These are phyloP conservation scores for Pseudonectria buxi DNA, from an alignment of 2,329 filamentous ascomycete genomes.

Conservation along the genomic window DNA sequence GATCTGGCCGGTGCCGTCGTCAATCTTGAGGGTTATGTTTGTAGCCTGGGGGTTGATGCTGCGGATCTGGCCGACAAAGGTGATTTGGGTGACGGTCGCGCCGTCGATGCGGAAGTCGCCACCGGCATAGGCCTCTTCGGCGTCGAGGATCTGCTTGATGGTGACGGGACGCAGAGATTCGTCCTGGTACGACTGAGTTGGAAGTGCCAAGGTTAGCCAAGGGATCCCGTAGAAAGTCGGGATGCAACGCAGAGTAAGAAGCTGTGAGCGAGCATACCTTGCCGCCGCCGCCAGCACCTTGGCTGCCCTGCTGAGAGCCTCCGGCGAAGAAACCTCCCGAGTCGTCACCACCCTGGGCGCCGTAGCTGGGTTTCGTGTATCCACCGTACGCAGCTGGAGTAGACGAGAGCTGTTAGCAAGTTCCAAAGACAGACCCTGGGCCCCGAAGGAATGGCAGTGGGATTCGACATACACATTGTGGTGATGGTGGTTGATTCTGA, in stretches of 20 bases:
- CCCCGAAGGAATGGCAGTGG: too few species aligned
- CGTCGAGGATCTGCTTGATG: constrained; percentile 87
- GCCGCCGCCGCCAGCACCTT: constrained; percentile 32
- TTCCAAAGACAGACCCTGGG: too few species aligned
- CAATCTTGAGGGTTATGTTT: constrained; percentile 85
- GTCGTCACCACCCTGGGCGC: constrained; percentile 51
- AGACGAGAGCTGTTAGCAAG: constrained; percentile 8
- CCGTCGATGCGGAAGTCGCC: constrained; percentile 81
- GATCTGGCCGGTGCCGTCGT: constrained; percentile 88
- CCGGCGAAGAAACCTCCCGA: constrained; percentile 56
- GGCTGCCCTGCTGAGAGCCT: constrained; percentile 55
- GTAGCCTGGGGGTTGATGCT: constrained; percentile 80
- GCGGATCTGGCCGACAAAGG: constrained; percentile 86
- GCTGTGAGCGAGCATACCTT: constrained; percentile 30
- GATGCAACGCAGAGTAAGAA: neutral
- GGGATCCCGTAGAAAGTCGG: neutral
- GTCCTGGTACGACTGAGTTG: constrained; percentile 55
- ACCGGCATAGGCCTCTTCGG: constrained; percentile 64
- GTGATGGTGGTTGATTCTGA: constrained; percentile 11
- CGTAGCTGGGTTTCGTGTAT: constrained; percentile 41
- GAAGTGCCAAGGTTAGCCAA: constrained; percentile 8
- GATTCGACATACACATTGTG: constrained; percentile 28
- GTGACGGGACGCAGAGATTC: constrained; percentile 90
- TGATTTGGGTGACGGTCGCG: constrained; percentile 61
- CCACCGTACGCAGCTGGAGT: constrained; percentile 42